Evolutionary conservation across 2,329 filamentous ascomycete genomes (phyloP), one percentile per base, ranked within the genome.

Genomic region (Ascomycota sp.): DNA sequence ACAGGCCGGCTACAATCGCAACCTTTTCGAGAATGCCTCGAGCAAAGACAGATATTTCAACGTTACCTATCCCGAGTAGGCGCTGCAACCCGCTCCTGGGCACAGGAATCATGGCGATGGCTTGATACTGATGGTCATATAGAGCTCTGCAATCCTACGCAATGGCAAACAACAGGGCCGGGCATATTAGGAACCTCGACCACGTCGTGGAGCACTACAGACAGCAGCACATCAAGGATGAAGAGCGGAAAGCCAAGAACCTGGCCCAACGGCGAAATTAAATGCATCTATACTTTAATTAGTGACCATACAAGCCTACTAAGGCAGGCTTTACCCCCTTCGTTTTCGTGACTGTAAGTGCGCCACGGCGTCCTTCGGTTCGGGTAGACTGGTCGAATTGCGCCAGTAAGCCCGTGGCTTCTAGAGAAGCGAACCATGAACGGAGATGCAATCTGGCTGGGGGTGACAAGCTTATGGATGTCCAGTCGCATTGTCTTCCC

Each of bases 41-140:
- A 47, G 53, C 43, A 57, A 56, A 47, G 58, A 57, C 48, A 47
- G 46, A 40, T 57, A 57, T 41, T 52, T 66, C 42, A 64, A 71
- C 39, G 56, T 71, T 41, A 58, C 60, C 42, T 68, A 53, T 41
- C 67, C 67, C 31, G 68, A 72, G 68, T 72, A 59, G 39, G 66
- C 63, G n/a, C 8, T n/a, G 2, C 9, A 26, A 2, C 24, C 13
- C 33, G 7, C 4, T 8, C n/a, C 29, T 16, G 13, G 4, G 16
- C 30, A 16, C 21, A 7, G 10, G 9, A 11, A 6, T 26, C 21
- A 21, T 11, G 13, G 1, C 27, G 6, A 27, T 16, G 21, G 21
- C 32, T 24, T 24, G 26, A 24, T 4, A 10, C 33, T 37, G 30
- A 29, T 12, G 25, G 4, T 25, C 29, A 32, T 38, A 13, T 37